These are phyloP conservation scores for Paraphoma chrysanthemicola DNA, from an alignment of 2,329 filamentous ascomycete species.

Conservation along the genomic window DNA sequence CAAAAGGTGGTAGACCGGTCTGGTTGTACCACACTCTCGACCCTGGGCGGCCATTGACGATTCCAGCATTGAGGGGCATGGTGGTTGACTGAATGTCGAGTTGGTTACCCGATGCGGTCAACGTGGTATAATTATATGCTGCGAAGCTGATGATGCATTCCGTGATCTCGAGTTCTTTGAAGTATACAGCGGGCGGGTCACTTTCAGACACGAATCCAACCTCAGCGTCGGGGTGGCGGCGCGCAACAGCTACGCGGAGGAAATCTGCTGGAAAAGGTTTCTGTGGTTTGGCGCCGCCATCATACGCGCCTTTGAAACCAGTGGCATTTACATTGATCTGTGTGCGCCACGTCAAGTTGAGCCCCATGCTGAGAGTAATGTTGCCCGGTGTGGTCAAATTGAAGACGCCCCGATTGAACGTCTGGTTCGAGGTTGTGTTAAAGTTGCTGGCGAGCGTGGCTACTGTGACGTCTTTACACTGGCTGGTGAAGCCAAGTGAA, in stretches of 20 bases:
- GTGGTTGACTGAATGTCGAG: not conserved
- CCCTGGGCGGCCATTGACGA: not conserved
- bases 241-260: not conserved
- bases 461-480: not conserved
- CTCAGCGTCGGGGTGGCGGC: no score
- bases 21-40: not conserved
- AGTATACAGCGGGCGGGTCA: not conserved
- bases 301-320: not conserved
- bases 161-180: not conserved
- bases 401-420: not conserved
- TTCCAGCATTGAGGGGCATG: not conserved
- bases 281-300: not conserved
- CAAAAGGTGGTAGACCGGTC: not conserved
- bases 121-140: not conserved
- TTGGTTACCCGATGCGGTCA: not conserved
- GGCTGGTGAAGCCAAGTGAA: not conserved
- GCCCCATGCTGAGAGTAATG: not conserved
- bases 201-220: not conserved
- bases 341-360: not conserved
- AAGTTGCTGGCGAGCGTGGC: not conserved
- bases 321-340: not conserved
- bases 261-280: not conserved
- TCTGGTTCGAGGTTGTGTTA: not conserved
- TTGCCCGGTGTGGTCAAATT: not conserved
- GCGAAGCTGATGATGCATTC: not conserved